Evolutionary conservation across 192 early-diverging fungal genomes (phyloP), one percentile per base, ranked within the genome.

Genomic region (Pilobolus umbonatus): DNA sequence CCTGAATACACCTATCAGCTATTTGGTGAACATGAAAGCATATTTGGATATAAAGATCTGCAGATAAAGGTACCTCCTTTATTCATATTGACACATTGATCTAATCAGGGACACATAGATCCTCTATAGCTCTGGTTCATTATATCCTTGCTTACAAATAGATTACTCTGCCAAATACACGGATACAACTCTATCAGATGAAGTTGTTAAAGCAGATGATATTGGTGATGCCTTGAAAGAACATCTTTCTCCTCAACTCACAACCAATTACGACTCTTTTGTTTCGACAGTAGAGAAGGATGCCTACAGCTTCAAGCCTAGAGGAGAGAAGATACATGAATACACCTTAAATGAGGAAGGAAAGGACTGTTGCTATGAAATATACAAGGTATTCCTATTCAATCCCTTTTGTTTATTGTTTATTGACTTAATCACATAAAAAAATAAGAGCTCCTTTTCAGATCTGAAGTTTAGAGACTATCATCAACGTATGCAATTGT

Each of bases 11-110:
- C 92, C 4, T 93, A 97, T 69, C 85, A 85, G 17, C 78, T 97
- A 25, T 97, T 92, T 75, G 92, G 92, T 8, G 80, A 88, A 49
- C 84, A 93, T 43, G 89, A 96, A 70, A 81, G 83, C 21, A 81
- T 94, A 15, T 94, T 88, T 55, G 95, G 95, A 34, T 98, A 92
- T 75, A 93, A 91, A 71, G 82, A 86, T 35, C 72, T 96, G 53
- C 55, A 66, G 29, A 85, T 93, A 55, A 80, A 86, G 55, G 75
- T 69, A 58, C 1, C 36, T 26, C 36, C 2, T 25, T 36, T 46
- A 60, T 59, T 51, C 28, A 26, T 26, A 39, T 12, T n/a, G 1
- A 21, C 6, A 43, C 6, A 3, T 48, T 8, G 1, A 26, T 28
- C 48, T 25, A 43, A 11, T 1, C 2, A 21, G 36, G 35, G 22